Evolutionary conservation across 2,329 filamentous ascomycete species (phyloP).

Genomic region (Cladosporium sp.): DNA sequence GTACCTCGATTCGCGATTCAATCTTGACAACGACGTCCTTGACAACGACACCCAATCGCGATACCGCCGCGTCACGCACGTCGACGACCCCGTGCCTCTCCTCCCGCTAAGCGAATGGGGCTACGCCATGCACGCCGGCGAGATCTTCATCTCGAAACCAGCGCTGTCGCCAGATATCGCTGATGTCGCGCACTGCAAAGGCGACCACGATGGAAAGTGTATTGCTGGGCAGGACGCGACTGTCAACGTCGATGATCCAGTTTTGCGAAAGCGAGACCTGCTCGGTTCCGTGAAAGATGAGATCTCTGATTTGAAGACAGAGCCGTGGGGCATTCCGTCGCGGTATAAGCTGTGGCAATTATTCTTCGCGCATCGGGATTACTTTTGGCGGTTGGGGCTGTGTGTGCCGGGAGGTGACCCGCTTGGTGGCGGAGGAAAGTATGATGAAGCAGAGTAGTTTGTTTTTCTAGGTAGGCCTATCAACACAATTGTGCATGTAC

Average conservation of each 20-base stretch:
- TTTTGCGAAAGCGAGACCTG: conserved; percentile 21
- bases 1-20: conserved; percentile 58
- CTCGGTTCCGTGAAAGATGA: conserved; percentile 29
- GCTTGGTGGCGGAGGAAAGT: conserved; percentile 30
- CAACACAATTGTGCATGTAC: too few species aligned
- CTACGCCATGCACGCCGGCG: conserved; percentile 79
- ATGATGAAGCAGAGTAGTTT: conserved; percentile 4
- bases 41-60: conserved; percentile 28
- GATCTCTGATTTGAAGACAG: conserved; percentile 35
- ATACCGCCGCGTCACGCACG: conserved; percentile 82
- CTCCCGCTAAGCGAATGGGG: conserved; percentile 87
- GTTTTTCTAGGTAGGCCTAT: not conserved
- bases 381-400: conserved; percentile 90
- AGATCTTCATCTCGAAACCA: conserved; percentile 78
- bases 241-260: not conserved
- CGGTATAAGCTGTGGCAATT: conserved; percentile 84
- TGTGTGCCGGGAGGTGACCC: conserved; percentile 65
- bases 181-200: conserved; percentile 71
- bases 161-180: conserved; percentile 65
- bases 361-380: conserved; percentile 91
- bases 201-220: conserved; percentile 70
- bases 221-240: conserved; percentile 60
- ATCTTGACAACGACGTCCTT: conserved; percentile 30
- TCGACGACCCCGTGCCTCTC: conserved; percentile 82
- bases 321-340: conserved; percentile 44